Evolutionary conservation across 306 rosid species (phyloP).

Genomic region (Benincasa hispida): DNA sequence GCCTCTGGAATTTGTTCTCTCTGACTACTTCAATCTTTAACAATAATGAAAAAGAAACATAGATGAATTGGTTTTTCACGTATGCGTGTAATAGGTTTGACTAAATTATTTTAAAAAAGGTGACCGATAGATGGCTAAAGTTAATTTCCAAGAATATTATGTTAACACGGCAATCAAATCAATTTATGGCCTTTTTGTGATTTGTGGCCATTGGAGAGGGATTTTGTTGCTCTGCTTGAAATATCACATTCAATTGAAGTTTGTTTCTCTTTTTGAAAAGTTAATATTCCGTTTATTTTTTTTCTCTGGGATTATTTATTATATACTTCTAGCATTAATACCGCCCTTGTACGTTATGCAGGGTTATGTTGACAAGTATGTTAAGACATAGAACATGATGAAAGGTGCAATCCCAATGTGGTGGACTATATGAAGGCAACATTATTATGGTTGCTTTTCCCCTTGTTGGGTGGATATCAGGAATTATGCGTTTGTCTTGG

Average conservation of each 20-base stretch:
- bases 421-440: not conserved
- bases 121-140: not conserved
- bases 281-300: not conserved
- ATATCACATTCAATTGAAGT: not conserved
- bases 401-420: not conserved
- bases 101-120: not conserved
- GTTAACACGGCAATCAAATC: not conserved
- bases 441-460: not conserved
- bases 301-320: not conserved
- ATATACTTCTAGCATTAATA: not conserved
- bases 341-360: not conserved
- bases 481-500: not conserved
- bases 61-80: not conserved
- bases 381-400: not conserved
- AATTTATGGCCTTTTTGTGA: not conserved
- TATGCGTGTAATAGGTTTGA: not conserved
- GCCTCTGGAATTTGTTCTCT: not conserved
- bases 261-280: not conserved
- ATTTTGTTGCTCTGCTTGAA: not conserved
- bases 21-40: not conserved
- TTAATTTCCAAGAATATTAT: not conserved
- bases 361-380: conserved; percentile 12
- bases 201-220: not conserved
- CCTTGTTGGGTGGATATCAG: not conserved
- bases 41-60: not conserved